phyloP scores from a whole-genome alignment of 108 stramenopile species.

The Stephanodiscus triporus region DNA sequence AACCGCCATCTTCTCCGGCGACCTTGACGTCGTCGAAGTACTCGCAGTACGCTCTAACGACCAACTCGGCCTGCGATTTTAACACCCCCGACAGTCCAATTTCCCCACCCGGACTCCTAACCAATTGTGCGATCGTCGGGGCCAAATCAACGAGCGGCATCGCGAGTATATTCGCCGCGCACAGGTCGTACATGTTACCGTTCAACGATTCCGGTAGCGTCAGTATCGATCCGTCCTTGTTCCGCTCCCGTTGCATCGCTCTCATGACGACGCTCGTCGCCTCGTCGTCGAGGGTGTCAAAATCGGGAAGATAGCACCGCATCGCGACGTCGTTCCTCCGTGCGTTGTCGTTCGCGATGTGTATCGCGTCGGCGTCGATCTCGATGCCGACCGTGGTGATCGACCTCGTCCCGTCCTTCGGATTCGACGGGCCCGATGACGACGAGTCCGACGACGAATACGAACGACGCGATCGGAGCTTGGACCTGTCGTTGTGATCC shows the following conservation, averaged over 20 bases:
- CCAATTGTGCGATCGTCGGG: constrained; percentile 56
- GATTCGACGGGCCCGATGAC: not conserved
- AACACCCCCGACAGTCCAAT: constrained; percentile 79
- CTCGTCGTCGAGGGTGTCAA: constrained; percentile 65
- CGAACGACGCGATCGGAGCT: constrained; percentile 1
- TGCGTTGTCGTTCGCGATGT: constrained; percentile 80
- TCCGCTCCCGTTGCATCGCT: constrained; percentile 54
- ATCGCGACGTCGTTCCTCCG: constrained; percentile 62
- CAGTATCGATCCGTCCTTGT: constrained; percentile 34
- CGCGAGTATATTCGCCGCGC: constrained; percentile 83
- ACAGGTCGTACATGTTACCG: constrained; percentile 66
- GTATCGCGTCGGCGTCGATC: constrained; percentile 83
- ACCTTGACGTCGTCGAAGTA: constrained; percentile 71
- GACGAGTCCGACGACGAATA: not conserved
- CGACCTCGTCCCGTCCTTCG: constrained; percentile 9
- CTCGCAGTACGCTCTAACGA: constrained; percentile 62
- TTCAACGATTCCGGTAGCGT: constrained; percentile 54
- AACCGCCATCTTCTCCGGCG: constrained; percentile 52
- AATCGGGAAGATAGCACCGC: constrained; percentile 66
- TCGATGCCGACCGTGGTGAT: constrained; percentile 70
- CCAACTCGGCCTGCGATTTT: constrained; percentile 53
- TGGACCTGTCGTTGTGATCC: constrained; percentile 21
- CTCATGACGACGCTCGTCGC: constrained; percentile 67
- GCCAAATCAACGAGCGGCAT: constrained; percentile 64
- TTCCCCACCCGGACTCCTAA: constrained; percentile 60